Evolutionary conservation across 2,329 filamentous ascomycete species (phyloP), one percentile per base, ranked within the genome.

Genomic region (Phialemoniopsis sp.): DNA sequence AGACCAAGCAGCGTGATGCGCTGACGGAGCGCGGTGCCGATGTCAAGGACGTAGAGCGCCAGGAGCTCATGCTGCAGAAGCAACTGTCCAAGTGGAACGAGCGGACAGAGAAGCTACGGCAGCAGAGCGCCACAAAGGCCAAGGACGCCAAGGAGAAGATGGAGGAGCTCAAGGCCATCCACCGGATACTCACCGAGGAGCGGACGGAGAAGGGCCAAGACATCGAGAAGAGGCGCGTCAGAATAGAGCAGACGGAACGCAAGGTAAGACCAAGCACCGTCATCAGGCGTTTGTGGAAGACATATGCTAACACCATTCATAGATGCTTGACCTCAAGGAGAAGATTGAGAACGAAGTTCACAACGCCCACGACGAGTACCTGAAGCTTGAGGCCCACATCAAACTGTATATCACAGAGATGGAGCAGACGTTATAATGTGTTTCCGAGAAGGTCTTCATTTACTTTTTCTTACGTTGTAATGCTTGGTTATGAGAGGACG

Each of bases 271-370:
- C 6, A 30, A 38, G 18, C 14, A 16, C 32, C n/a, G 10, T 26
- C 10, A n/a, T n/a, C n/a, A n/a, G n/a, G n/a, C n/a, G n/a, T n/a
- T n/a, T n/a, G n/a, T n/a, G n/a, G n/a, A n/a, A n/a, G n/a, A n/a
- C n/a, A n/a, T n/a, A 34, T 45, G 40, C 62, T 64, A 51, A 66
- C 42, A 35, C 8, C 15, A 14, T 32, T 5, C 13, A 8, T 46
- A 96, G 90, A 98, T 97, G 91, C 82, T 86, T 35, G 93, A 98
- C 63, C 75, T 98, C 51, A 97, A 96, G 59, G 93, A 97, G 60
- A 94, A 93, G 54, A 95, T 98, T 46, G 91, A 97, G 58, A 90
- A 85, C 45, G 93, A 98, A 64, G 85, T 97, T 8, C 87, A 93
- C 57, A 80, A 79, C 40, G 89, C 93, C 1, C 82, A 95, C 53